These are phyloP conservation scores for Groenewaldozyma salmanticensis DNA, from an alignment of 805 yeast species.

Conservation along the genomic window DNA sequence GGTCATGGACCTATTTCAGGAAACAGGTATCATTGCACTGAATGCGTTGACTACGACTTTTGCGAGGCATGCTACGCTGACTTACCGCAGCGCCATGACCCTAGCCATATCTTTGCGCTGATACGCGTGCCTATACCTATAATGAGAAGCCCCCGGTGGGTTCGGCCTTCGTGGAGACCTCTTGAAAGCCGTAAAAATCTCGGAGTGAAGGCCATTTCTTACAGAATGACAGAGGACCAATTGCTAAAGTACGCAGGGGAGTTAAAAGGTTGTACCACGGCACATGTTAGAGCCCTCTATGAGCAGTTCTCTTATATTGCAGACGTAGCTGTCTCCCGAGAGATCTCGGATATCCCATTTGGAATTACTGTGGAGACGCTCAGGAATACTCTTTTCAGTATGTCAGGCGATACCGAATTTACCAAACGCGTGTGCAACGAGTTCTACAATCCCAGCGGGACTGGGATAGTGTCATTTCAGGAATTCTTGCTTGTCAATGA, in stretches of 20 bases:
- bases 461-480: not conserved
- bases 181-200: not conserved
- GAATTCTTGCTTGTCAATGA: not conserved
- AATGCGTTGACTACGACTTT: constrained; percentile 45
- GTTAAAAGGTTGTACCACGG: not conserved
- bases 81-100: constrained; percentile 13
- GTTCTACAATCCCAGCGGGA: not conserved
- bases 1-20: constrained; percentile 34
- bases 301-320: constrained; percentile 5
- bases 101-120: constrained; percentile 19
- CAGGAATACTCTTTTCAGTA: not conserved
- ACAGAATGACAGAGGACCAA: constrained; percentile 4
- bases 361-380: constrained; percentile 7
- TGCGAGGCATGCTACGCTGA: constrained; percentile 35
- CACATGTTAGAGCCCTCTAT: constrained; percentile 4
- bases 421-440: constrained; percentile 1
- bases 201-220: not conserved
- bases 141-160: constrained; percentile 20
- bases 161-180: constrained; percentile 14
- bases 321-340: constrained; percentile 1
- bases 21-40: constrained; percentile 39
- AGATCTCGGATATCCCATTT: not conserved
- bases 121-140: constrained; percentile 24
- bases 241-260: constrained; percentile 2
- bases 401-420: not conserved